Conservation (phyloP, 371 early-diverging fungal species). For the Mucor mucedo region DNA sequence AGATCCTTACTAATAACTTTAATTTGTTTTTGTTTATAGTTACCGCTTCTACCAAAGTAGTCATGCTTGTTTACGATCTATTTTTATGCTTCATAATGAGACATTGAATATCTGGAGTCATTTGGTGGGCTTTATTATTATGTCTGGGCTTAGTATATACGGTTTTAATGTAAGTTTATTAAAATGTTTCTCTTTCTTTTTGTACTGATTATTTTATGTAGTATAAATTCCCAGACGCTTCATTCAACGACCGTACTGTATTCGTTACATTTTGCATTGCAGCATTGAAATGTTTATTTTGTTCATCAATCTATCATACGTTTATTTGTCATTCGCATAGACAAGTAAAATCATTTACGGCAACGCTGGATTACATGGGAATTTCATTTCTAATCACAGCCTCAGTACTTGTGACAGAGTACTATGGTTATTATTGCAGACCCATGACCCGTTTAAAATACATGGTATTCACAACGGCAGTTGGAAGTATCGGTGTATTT, state of each 20-base stretch:
- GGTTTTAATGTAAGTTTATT: slow-evolving; percentile 49
- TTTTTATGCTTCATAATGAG: slow-evolving; percentile 74
- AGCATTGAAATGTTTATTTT: slow-evolving; percentile 70
- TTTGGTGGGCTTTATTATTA: slow-evolving; percentile 65
- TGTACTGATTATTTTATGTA: not conserved
- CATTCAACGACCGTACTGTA: slow-evolving; percentile 54
- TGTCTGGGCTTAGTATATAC: slow-evolving; percentile 58
- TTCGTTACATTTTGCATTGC: slow-evolving; percentile 66
- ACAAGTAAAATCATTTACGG: slow-evolving; percentile 64
- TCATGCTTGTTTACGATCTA: slow-evolving; percentile 59
- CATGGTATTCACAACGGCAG: slow-evolving; percentile 56
- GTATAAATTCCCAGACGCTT: slow-evolving; percentile 60
- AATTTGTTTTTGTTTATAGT: slow-evolving; percentile 14
- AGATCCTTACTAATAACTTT: not conserved
- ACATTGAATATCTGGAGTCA: slow-evolving; percentile 78
- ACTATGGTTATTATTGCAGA: slow-evolving; percentile 71
- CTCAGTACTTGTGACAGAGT: slow-evolving; percentile 61
- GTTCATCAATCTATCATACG: slow-evolving; percentile 73
- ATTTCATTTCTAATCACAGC: slow-evolving; percentile 73
- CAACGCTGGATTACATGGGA: slow-evolving; percentile 74
- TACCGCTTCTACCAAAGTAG: slow-evolving; percentile 26
- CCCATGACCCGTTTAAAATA: slow-evolving; percentile 47
- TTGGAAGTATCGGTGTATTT: slow-evolving; percentile 54
- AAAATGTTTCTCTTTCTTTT: not conserved
- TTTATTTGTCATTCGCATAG: slow-evolving; percentile 67